These are phyloP conservation scores for Lagenaria siceraria DNA, from an alignment of 306 rosid genomes.

Conservation along the genomic window DNA sequence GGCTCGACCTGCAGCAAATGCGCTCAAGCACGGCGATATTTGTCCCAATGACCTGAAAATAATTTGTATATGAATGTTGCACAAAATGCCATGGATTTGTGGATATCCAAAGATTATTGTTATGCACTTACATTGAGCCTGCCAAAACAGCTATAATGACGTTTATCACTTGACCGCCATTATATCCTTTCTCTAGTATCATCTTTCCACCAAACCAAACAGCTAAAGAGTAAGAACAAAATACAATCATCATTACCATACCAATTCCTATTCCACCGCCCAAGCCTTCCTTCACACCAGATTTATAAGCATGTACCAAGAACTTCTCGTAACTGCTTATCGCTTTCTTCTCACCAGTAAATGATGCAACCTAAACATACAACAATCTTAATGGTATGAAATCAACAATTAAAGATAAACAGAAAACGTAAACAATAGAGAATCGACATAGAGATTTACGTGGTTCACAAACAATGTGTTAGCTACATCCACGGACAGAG, in stretches of 20 bases:
- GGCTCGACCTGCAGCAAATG: constrained; percentile 9
- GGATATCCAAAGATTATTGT: background rate
- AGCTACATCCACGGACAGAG: too few relatives aligned
- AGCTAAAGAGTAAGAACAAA: constrained; percentile 12
- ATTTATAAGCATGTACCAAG: background rate
- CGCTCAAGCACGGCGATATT: constrained; percentile 10
- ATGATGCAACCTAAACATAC: constrained; percentile 10
- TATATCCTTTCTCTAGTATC: constrained; percentile 8
- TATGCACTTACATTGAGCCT: constrained; percentile 11
- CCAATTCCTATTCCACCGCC: constrained; percentile 9
- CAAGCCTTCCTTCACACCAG: constrained; percentile 2
- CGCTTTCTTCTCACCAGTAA: constrained; percentile 14
- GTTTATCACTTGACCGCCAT: constrained; percentile 10
- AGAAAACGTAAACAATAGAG: too few relatives aligned
- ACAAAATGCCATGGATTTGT: background rate
- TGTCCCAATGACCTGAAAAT: constrained; percentile 11
- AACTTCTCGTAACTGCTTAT: background rate
- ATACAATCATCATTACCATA: background rate
- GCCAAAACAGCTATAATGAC: constrained; percentile 8
- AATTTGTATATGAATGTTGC: background rate
- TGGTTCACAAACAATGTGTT: too few relatives aligned
- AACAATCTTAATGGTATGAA: background rate
- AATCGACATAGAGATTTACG: too few relatives aligned
- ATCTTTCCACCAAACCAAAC: constrained; percentile 14
- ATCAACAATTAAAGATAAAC: too few relatives aligned